Conservation (phyloP, 1,284 basidiomycete genomes). For the Cryptococcus deneoformans region DNA sequence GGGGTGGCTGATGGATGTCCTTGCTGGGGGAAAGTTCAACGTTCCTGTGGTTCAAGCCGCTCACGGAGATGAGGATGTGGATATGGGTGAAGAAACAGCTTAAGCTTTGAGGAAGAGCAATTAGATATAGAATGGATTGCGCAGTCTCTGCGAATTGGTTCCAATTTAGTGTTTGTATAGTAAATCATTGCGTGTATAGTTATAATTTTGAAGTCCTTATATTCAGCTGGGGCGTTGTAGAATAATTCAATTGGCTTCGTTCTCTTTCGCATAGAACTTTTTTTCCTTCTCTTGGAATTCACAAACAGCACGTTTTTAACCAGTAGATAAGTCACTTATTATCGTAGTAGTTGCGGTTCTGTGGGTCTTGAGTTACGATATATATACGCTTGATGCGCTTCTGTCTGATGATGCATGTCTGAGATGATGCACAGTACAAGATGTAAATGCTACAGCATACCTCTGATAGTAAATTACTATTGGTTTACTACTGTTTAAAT, state of each 20-base stretch:
- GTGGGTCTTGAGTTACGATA: not conserved
- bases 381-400: slow-evolving; percentile 6
- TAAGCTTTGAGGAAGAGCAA: not conserved
- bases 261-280: not conserved
- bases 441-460: too few species aligned
- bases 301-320: not conserved
- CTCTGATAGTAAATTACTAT: too few species aligned
- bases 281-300: too few species aligned
- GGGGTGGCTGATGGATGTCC: slow-evolving; percentile 39
- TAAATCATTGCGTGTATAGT: not conserved
- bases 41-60: not conserved
- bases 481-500: not conserved
- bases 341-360: not conserved
- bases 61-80: slow-evolving; percentile 11
- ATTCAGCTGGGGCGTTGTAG: not conserved
- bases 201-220: not conserved
- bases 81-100: slow-evolving; percentile 10
- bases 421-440: not conserved
- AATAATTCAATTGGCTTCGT: not conserved
- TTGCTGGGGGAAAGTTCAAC: slow-evolving; percentile 28
- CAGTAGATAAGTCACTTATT: not conserved
- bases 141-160: not conserved
- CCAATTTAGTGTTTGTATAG: not conserved
- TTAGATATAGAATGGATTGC: not conserved
- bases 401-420: not conserved